A percentile compares a stretch with the other conserved stretches of the same genome.
These are phyloP conservation scores for Aspergillus ruber DNA, from an alignment of 2,329 filamentous ascomycete species.

Conservation along the genomic window DNA sequence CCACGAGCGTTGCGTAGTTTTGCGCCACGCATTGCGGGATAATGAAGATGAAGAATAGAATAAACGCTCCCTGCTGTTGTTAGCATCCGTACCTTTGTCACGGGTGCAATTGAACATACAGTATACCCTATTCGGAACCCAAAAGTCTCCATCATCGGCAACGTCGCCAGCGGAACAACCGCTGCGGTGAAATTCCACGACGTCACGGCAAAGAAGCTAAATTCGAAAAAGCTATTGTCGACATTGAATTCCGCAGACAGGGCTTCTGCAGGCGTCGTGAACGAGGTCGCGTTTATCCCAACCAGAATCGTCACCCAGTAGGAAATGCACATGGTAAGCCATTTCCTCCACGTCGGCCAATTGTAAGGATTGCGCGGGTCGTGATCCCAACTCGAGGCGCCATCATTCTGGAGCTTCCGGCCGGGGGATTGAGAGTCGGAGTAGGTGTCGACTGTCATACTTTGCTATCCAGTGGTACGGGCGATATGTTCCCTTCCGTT, in stretches of 20 bases:
- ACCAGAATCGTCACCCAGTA: conserved; percentile 14
- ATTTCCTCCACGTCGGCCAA: conserved; percentile 12
- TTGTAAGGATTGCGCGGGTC: conserved; percentile 15
- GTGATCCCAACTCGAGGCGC: conserved; percentile 4
- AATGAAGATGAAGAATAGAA: neutral
- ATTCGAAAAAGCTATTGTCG: conserved; percentile 10
- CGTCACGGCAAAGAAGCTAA: conserved; percentile 15
- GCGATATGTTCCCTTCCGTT: no score
- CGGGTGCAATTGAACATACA: conserved; percentile 1
- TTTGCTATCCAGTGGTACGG: neutral
- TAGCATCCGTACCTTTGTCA: neutral
- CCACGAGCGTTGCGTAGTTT: conserved; percentile 1
- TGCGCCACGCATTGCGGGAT: neutral
- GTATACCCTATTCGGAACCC: conserved; percentile 10
- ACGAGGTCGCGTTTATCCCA: conserved; percentile 15
- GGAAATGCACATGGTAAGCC: conserved; percentile 12
- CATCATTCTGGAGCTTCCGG: neutral
- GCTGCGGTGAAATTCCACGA: conserved; percentile 15
- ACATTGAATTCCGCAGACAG: conserved; percentile 11
- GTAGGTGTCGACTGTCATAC: neutral
- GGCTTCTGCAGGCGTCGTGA: conserved; percentile 11
- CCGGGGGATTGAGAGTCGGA: neutral
- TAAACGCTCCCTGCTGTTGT: neutral
- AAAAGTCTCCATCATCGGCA: conserved; percentile 16
- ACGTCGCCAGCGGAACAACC: conserved; percentile 12